phyloP scores from a whole-genome alignment of 2,329 filamentous ascomycete genomes.

The Claviceps quebecensis region DNA sequence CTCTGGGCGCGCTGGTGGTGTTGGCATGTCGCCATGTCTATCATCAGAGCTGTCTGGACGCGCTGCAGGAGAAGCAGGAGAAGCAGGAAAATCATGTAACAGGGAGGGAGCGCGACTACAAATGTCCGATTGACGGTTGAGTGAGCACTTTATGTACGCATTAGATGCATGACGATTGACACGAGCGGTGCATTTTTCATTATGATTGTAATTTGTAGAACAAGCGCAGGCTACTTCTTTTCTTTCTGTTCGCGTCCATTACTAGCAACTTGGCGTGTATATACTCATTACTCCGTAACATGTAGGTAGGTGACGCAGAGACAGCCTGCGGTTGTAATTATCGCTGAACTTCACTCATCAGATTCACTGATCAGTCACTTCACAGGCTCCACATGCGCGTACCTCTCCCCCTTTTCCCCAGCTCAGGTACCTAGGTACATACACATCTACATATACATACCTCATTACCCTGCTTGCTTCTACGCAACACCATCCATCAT shows the following conservation, averaged over 20 bases:
- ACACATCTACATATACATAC: too few relatives aligned
- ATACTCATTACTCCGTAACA: too few relatives aligned
- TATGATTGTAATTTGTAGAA: not conserved
- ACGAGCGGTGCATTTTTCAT: not conserved
- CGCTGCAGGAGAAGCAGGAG: slow-evolving; percentile 40
- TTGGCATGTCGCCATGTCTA: slow-evolving; percentile 59
- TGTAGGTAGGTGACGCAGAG: too few relatives aligned
- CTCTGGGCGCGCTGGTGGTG: slow-evolving; percentile 52
- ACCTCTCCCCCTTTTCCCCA: not conserved
- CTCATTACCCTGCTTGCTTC: not conserved
- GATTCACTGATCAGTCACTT: not conserved
- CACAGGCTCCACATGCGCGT: not conserved
- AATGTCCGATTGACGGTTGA: slow-evolving; percentile 44
- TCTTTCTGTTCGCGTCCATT: not conserved
- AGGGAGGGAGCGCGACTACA: slow-evolving; percentile 34
- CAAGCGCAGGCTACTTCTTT: not conserved
- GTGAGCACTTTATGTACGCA: slow-evolving; percentile 14
- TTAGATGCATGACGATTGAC: slow-evolving; percentile 2
- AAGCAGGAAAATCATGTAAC: slow-evolving; percentile 35
- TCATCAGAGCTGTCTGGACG: slow-evolving; percentile 55
- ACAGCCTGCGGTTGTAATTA: too few relatives aligned
- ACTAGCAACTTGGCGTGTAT: too few relatives aligned
- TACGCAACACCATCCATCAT: not conserved
- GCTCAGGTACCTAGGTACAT: not conserved
- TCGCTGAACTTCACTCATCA: not conserved